Conservation (phyloP, 176 grass and related monocot genomes). For the Aegilops sharonensis region DNA sequence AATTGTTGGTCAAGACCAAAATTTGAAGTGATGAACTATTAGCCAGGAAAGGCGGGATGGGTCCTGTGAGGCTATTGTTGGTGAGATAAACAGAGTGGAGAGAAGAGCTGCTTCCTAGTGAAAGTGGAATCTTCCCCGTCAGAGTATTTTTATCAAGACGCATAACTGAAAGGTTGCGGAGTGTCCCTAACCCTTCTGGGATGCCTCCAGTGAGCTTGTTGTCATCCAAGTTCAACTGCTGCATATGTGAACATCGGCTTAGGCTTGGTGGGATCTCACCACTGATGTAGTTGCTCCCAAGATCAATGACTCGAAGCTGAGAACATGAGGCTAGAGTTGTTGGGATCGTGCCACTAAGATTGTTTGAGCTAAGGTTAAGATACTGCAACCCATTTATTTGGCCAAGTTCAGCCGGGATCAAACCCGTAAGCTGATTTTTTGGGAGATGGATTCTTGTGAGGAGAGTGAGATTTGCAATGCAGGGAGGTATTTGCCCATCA, state of each 20-base stretch:
- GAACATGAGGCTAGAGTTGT: not conserved
- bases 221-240: not conserved
- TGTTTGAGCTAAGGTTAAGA: conserved; percentile 47
- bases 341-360: conserved; percentile 25
- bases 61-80: conserved; percentile 28
- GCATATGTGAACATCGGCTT: conserved; percentile 8
- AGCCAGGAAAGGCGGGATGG: conserved; percentile 19
- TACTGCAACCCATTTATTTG: conserved; percentile 14
- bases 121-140: too few species aligned
- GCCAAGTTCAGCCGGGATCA: conserved; percentile 42
- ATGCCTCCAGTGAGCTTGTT: too few species aligned
- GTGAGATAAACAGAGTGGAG: conserved; percentile 4
- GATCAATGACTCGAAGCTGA: conserved; percentile 30
- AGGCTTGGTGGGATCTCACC: conserved; percentile 38
- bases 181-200: too few species aligned
- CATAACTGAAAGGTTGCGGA: too few species aligned
- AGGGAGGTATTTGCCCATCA: conserved; percentile 33
- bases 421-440: not conserved
- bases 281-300: not conserved
- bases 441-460: conserved; percentile 8
- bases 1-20: conserved; percentile 14
- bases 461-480: conserved; percentile 40
- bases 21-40: not conserved
- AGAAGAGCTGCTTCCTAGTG: not conserved
- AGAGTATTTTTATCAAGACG: too few species aligned